Evolutionary conservation across 306 rosid genomes (phyloP), one percentile per base, ranked within the genome.

Genomic region (Comarum palustre): DNA sequence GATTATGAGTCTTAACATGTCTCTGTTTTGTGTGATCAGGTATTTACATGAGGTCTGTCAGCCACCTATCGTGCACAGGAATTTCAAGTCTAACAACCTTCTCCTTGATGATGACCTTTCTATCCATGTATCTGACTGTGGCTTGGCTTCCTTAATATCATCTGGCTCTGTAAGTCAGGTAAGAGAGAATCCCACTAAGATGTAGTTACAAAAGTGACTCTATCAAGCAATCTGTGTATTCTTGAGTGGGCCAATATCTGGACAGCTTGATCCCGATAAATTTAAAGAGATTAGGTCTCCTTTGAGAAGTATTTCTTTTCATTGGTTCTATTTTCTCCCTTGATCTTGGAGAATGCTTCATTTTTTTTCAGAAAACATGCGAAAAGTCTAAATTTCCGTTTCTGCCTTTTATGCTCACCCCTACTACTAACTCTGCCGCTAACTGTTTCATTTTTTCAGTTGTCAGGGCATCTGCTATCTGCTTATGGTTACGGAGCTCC

Each of bases 101-200:
- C 99, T 95, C 47, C 99, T 95, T 39, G 99, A 90, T 31, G 96
- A 90, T 8, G 97, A 95, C 78, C 79, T 87, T 25, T 84, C 90
- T 0, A 83, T 87, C 66, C 95, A 68, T 4, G 81, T 95, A 71
- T 95, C 99, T 50, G 99, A 95, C 67, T 95, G 97, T 84, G 99
- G 99, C 64, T 81, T 95, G 85, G 94, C 97, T 83, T 82, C 97
- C 70, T 78, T 95, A 52, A 91, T 95, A 80, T 85, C 97, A 74
- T 85, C 92, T 3, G 97, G 99, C n/a, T 86, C 99, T 20, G 99
- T 90, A 19, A 90, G 84, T 81, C 99, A 91, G 96, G 99, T 91
- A 84, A 69, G 82, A 76, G 47, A 76, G 64, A 16, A 38, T 59
- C 24, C 27, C 4, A 14, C 47, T 0, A 7, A 57, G 62, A 13